A percentile compares a stretch with the other conserved stretches of the same genome.
Conservation (phyloP, 371 early-diverging fungal species). For the Rhizopus sp. region DNA sequence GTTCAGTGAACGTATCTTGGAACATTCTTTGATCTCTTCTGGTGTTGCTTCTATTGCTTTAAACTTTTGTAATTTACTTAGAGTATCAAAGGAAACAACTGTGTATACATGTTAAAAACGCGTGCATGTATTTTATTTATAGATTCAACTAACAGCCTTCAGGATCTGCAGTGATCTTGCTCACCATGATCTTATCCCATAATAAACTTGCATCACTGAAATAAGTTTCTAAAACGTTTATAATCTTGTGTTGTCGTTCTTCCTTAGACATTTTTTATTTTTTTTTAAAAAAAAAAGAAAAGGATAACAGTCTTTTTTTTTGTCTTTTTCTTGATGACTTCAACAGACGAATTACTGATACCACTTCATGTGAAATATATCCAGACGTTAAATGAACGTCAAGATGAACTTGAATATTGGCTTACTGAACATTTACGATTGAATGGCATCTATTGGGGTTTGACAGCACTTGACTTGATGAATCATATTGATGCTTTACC, state of each 20-base stretch:
- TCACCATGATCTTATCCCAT: slow-evolving; percentile 42
- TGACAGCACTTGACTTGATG: slow-evolving; percentile 83
- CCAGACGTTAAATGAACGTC: slow-evolving; percentile 71
- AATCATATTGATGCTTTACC: slow-evolving; percentile 70
- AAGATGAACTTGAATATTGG: slow-evolving; percentile 93
- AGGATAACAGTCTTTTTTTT: neutral
- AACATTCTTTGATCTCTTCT: slow-evolving; percentile 31
- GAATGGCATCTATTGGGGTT: slow-evolving; percentile 95
- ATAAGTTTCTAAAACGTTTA: slow-evolving; percentile 38
- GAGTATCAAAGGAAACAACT: slow-evolving; percentile 30
- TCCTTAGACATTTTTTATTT: neutral
- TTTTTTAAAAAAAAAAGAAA: neutral
- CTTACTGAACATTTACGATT: slow-evolving; percentile 89
- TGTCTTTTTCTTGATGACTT: neutral
- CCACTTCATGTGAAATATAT: slow-evolving; percentile 80
- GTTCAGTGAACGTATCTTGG: slow-evolving; percentile 7
- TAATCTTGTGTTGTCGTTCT: slow-evolving; percentile 25
- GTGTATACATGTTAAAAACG: neutral
- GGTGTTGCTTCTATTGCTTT: slow-evolving; percentile 21
- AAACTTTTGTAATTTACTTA: slow-evolving; percentile 24
- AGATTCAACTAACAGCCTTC: slow-evolving; percentile 30
- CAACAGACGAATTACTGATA: slow-evolving; percentile 21
- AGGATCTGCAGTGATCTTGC: slow-evolving; percentile 25
- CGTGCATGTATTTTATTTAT: neutral
- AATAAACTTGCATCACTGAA: slow-evolving; percentile 47